phyloP scores from a whole-genome alignment of 2,329 filamentous ascomycete genomes.

The Aureobasidium zeae region DNA sequence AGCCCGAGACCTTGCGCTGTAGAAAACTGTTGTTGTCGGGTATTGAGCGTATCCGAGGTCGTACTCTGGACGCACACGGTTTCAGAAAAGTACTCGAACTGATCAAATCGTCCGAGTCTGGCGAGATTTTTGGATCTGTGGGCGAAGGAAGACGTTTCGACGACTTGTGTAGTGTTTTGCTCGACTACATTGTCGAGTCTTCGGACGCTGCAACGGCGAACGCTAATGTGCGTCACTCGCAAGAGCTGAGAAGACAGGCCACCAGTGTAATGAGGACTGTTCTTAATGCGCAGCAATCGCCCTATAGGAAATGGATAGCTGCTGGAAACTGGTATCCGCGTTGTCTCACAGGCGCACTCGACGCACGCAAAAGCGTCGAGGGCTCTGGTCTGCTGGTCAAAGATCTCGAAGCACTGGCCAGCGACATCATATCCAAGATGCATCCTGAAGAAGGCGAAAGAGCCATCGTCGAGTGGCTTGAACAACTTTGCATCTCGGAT shows the following conservation, averaged over 20 bases:
- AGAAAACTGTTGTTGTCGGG: conserved; percentile 61
- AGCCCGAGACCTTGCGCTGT: conserved; percentile 36
- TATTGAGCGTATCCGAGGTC: conserved; percentile 61
- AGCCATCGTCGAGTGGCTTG: conserved; percentile 33
- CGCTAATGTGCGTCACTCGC: conserved; percentile 34
- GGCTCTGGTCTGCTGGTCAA: conserved; percentile 61
- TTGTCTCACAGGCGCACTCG: conserved; percentile 58
- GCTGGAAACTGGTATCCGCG: conserved; percentile 50
- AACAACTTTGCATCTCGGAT: conserved; percentile 43
- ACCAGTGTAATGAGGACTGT: conserved; percentile 65
- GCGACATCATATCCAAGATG: conserved; percentile 60
- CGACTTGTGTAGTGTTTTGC: conserved; percentile 56
- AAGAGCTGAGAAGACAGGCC: conserved; percentile 59
- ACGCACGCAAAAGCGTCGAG: conserved; percentile 57
- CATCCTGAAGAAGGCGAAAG: conserved; percentile 46
- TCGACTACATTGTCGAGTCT: conserved; percentile 55
- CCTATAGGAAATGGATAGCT: conserved; percentile 41
- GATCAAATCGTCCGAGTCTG: conserved; percentile 52
- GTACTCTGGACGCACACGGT: conserved; percentile 68
- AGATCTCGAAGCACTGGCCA: conserved; percentile 63
- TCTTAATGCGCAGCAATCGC: conserved; percentile 53
- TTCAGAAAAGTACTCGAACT: conserved; percentile 71
- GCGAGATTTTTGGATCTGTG: conserved; percentile 49
- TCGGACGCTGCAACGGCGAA: conserved; percentile 29
- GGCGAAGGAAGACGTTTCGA: conserved; percentile 65